Base-by-base conservation (phyloP, 1,284 basidiomycete species). In the Papiliotrema terrestris region DNA sequence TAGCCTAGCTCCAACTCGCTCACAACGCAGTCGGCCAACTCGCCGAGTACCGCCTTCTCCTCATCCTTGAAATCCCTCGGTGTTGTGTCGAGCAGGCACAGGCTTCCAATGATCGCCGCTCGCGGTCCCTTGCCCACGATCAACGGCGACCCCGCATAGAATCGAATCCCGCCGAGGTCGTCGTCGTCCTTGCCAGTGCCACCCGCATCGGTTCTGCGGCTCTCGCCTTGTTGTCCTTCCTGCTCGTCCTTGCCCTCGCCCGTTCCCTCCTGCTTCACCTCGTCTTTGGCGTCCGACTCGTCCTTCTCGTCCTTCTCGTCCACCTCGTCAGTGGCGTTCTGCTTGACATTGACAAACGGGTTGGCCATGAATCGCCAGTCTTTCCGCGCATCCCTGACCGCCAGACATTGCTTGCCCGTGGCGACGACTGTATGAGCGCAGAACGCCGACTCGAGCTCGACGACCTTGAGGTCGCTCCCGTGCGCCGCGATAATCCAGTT, bases 401-500 rank as follows among this genome's bases (percentile, higher is more conserved):
- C 49, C 56, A 69, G 55, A 35, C 65, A 67, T 23, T 46, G 25
- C n/a, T 55, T 52, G 2, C 51, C 52, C 13, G 51, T 23, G n/a
- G 54, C 55, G 14, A 69, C 59, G 32, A 71, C 58, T 9, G 65
- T 63, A 51, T 73, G 71, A 19, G 57, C 63, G 51, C 69, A 72
- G n/a, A 73, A 56, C 3, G 65, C 60, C 23, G 60, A 49, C 35
- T 71, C 67, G 45, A 65, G 49, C 9, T 66, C 60, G 6, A 54
- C 54, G 45, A 59, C 49, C 66, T 60, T 8, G 63, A 67, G 5
- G 63, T 55, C 45, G 66, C 69, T n/a, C 65, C 56, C 45, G 47
- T 52, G 13, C 49, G 41, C 29, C 8, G 51, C 32, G 25, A 52
- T 19, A 22, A 36, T 26, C 20, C 22, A 44, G 29, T 65, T 59